phyloP scores from a whole-genome alignment of 495 filamentous ascomycete species.

The Aspergillus baeticus region DNA sequence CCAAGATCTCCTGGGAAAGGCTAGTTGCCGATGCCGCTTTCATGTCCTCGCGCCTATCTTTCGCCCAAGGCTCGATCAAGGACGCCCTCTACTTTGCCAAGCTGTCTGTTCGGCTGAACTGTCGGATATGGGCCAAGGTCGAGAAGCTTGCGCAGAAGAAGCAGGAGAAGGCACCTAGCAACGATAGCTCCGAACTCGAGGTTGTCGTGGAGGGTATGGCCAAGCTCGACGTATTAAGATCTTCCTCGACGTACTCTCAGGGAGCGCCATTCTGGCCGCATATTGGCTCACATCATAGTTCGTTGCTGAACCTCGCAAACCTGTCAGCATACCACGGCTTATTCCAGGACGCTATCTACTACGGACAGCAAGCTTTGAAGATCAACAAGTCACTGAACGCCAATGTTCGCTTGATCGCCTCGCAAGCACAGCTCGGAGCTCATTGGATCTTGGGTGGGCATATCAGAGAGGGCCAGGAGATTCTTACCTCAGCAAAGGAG shows the following conservation, averaged over 20 bases:
- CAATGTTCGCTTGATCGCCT: constrained; percentile 50
- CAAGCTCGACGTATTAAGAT: constrained; percentile 40
- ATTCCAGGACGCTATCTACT: constrained; percentile 87
- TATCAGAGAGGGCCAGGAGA: constrained; percentile 57
- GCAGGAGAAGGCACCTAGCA: constrained; percentile 26
- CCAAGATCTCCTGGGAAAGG: constrained; percentile 45
- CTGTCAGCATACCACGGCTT: constrained; percentile 81
- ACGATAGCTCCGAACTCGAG: constrained; percentile 35
- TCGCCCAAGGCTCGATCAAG: constrained; percentile 61
- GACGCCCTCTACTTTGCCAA: constrained; percentile 66
- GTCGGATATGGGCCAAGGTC: constrained; percentile 68
- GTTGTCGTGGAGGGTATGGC: constrained; percentile 43
- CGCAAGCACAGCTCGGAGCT: constrained; percentile 59
- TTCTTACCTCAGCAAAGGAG: constrained; percentile 52
- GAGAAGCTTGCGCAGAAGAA: constrained; percentile 50
- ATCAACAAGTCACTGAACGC: constrained; percentile 69
- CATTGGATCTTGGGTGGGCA: constrained; percentile 64
- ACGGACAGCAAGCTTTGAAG: constrained; percentile 78
- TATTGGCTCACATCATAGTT: constrained; percentile 66
- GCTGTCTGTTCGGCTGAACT: constrained; percentile 62
- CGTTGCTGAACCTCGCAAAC: constrained; percentile 66
- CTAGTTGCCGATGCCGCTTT: constrained; percentile 52
- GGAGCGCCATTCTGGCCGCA: constrained; percentile 81
- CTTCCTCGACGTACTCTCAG: constrained; percentile 34
- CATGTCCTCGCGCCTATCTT: constrained; percentile 62